phyloP scores from a whole-genome alignment of 768 basidiomycete genomes.

The Daedalea quercina region DNA sequence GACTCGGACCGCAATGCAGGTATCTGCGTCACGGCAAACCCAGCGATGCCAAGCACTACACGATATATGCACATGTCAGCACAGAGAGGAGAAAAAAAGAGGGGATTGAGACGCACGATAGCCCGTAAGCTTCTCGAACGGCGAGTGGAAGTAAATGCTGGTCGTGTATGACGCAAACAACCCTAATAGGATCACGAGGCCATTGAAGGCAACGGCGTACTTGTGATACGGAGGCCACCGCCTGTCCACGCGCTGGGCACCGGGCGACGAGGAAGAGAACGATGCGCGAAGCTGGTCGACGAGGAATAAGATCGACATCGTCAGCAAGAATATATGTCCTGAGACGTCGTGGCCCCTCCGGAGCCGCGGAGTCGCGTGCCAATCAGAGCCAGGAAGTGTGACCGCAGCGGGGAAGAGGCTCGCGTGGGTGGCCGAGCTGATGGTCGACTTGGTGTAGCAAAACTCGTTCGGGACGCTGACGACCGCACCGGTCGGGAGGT shows the following conservation, averaged over 20 bases:
- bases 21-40: constrained; percentile 27
- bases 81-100: neutral
- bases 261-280: constrained; percentile 19
- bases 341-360: constrained; percentile 87
- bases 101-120: constrained; percentile 48
- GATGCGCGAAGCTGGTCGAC: constrained; percentile 65
- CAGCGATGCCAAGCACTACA: constrained; percentile 32
- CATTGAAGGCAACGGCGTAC: constrained; percentile 39
- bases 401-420: constrained; percentile 45
- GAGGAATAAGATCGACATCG: constrained; percentile 72
- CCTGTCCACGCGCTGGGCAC: constrained; percentile 15
- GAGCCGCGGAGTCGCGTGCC: constrained; percentile 51
- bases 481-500: constrained; percentile 48
- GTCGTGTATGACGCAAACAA: constrained; percentile 74
- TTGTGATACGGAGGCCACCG: constrained; percentile 39
- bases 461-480: constrained; percentile 49
- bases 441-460: constrained; percentile 43
- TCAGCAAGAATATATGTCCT: constrained; percentile 88
- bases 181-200: constrained; percentile 54
- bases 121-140: constrained; percentile 82
- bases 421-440: constrained; percentile 61
- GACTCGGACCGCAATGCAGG: constrained; percentile 6
- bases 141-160: constrained; percentile 86
- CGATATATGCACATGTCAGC: neutral
- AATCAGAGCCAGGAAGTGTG: constrained; percentile 33